phyloP scores from a whole-genome alignment of 1,284 basidiomycete genomes.

The Rhodotorula glutinis region DNA sequence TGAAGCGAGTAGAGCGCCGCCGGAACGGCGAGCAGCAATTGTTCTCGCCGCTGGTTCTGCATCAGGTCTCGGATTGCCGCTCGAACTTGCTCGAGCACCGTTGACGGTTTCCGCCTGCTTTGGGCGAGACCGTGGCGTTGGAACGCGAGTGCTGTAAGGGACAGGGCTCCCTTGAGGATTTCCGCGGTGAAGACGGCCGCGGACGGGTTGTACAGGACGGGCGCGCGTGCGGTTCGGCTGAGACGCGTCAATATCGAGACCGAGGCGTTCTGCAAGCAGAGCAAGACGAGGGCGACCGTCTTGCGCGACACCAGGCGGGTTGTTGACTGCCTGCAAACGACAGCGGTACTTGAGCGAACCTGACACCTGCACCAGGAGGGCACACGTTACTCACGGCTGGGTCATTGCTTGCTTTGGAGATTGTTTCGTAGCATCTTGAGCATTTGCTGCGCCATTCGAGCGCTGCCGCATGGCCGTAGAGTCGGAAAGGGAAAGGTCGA shows the following conservation, averaged over 20 bases:
- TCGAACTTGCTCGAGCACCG: neutral
- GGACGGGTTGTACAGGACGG: conserved; percentile 35
- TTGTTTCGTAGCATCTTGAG: too few relatives aligned
- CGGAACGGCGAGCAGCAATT: conserved; percentile 37
- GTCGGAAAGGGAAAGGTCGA: too few relatives aligned
- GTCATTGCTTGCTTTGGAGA: neutral
- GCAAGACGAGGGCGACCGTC: conserved; percentile 26
- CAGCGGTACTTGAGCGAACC: neutral
- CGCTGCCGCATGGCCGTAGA: too few relatives aligned
- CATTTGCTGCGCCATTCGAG: too few relatives aligned
- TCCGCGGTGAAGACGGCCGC: conserved; percentile 43
- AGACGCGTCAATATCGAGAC: conserved; percentile 41
- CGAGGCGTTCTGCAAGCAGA: conserved; percentile 42
- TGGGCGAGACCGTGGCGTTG: neutral
- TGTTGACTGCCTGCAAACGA: neutral
- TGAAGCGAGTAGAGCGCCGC: conserved; percentile 41
- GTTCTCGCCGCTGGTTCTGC: conserved; percentile 24
- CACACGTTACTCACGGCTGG: too few relatives aligned
- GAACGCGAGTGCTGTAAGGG: conserved; percentile 24
- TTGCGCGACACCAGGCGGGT: neutral
- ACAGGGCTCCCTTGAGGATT: conserved; percentile 35
- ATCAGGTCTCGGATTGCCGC: conserved; percentile 20
- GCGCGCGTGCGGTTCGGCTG: conserved; percentile 22
- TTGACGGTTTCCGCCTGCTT: conserved; percentile 1
- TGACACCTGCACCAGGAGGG: too few relatives aligned